Evolutionary conservation across 1,139 yeast species (phyloP).

Genomic region (Saccharomyces uvarum): DNA sequence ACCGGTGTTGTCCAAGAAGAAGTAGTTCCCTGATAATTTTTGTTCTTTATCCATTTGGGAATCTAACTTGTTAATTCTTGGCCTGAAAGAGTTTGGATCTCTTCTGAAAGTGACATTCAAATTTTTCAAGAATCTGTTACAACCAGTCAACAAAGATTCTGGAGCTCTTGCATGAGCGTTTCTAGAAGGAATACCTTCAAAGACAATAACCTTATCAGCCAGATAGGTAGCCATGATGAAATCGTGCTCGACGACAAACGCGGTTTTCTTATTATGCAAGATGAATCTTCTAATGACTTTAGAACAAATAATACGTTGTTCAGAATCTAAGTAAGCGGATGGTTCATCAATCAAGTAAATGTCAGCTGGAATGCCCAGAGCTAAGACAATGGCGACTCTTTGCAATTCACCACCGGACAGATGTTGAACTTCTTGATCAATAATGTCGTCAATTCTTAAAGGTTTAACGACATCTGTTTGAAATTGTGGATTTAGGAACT

Average conservation of each 20-base stretch:
- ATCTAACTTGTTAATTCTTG: conserved; percentile 93
- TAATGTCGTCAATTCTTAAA: conserved; percentile 81
- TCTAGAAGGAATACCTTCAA: conserved; percentile 88
- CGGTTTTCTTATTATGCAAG: conserved; percentile 93
- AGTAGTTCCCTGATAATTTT: conserved; percentile 82
- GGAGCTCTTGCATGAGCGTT: conserved; percentile 79
- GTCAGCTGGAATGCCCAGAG: conserved; percentile 92
- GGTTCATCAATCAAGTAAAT: conserved; percentile 96
- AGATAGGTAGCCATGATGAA: conserved; percentile 98
- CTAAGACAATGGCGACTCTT: conserved; percentile 94
- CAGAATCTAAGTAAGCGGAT: conserved; percentile 96
- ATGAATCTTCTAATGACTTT: conserved; percentile 96
- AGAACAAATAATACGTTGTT: conserved; percentile 98
- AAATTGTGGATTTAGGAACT: conserved; percentile 93
- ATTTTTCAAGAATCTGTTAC: conserved; percentile 93
- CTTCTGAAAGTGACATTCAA: conserved; percentile 97
- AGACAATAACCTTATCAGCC: conserved; percentile 97
- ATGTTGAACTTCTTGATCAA: conserved; percentile 95
- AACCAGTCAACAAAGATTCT: conserved; percentile 89
- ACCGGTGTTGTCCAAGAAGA: conserved; percentile 72
- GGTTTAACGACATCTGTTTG: conserved; percentile 98
- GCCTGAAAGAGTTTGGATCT: conserved; percentile 96
- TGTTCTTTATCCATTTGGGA: conserved; percentile 99
- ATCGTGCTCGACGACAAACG: conserved; percentile 98
- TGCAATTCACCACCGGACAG: conserved; percentile 99